Evolutionary conservation across 495 filamentous ascomycete genomes (phyloP).

Genomic region (Hypoxylon intermedium): DNA sequence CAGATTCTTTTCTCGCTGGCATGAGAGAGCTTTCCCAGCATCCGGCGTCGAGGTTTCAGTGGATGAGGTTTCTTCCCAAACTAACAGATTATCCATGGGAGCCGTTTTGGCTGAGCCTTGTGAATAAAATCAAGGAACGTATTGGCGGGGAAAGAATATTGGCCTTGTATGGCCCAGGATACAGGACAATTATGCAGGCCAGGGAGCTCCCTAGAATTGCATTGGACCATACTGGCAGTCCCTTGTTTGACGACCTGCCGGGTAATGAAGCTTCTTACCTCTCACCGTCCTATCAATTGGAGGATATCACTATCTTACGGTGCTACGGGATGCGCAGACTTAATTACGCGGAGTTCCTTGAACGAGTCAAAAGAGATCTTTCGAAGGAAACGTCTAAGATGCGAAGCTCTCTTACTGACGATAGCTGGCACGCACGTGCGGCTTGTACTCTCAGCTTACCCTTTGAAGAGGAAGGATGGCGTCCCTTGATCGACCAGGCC

Average conservation of each 20-base stretch:
- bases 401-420: conserved; percentile 2
- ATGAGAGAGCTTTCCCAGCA: conserved; percentile 40
- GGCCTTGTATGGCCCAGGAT: neutral
- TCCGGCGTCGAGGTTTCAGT: conserved; percentile 34
- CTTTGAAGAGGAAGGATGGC: conserved; percentile 3
- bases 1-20: conserved; percentile 39
- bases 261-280: conserved; percentile 15
- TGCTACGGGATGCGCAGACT: conserved; percentile 4
- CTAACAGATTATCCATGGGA: conserved; percentile 17
- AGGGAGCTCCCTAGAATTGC: neutral
- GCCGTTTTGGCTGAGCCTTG: conserved; percentile 22
- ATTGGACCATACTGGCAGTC: conserved; percentile 20
- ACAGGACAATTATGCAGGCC: neutral
- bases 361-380: conserved; percentile 5
- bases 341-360: neutral
- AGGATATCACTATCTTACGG: conserved; percentile 7
- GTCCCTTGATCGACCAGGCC: neutral
- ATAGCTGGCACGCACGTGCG: conserved; percentile 36
- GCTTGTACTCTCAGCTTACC: conserved; percentile 11
- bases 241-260: conserved; percentile 30
- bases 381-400: conserved; percentile 17
- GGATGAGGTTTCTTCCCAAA: conserved; percentile 43
- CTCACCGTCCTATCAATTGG: conserved; percentile 4
- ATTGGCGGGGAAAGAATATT: conserved; percentile 1
- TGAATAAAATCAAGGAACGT: conserved; percentile 24